phyloP scores from a whole-genome alignment of 2,329 filamentous ascomycete species.

The Thielaviopsis populi region DNA sequence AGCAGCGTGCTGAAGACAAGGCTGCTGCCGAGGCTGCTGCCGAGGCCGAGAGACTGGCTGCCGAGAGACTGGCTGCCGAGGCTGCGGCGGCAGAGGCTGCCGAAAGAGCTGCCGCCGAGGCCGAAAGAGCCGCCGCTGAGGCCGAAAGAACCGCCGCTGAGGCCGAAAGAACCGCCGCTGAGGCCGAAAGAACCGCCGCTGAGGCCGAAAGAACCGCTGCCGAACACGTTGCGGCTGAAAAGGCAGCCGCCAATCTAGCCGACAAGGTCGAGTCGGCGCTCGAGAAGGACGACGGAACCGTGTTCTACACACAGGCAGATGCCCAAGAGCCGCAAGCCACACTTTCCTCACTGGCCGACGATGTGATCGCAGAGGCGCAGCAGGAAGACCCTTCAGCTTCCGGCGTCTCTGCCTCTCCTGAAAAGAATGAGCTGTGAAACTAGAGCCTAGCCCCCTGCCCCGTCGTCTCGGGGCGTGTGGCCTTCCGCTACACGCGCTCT shows the following conservation, averaged over 20 bases:
- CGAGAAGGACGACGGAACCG: conserved; percentile 19
- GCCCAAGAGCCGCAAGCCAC: conserved; percentile 11
- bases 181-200: conserved; percentile 21
- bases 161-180: conserved; percentile 20
- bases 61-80: conserved; percentile 4
- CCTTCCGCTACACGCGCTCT: neutral
- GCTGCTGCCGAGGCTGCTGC: conserved; percentile 23
- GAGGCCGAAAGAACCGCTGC: conserved; percentile 2
- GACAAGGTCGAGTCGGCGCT: conserved; percentile 18
- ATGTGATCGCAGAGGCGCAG: conserved; percentile 17
- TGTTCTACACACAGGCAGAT: conserved; percentile 20
- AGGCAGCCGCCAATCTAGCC: conserved; percentile 14
- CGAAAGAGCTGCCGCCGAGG: neutral
- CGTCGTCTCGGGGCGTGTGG: too few species aligned
- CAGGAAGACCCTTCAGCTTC: conserved; percentile 21
- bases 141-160: conserved; percentile 18
- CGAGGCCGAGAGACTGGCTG: conserved; percentile 10
- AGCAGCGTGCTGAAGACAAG: conserved; percentile 37
- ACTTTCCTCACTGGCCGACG: conserved; percentile 18
- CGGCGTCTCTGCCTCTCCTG: conserved; percentile 14
- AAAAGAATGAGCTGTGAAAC: conserved; percentile 11
- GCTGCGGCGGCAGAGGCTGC: neutral
- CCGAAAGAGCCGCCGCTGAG: conserved; percentile 12
- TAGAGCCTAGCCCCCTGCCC: neutral
- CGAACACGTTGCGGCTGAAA: neutral